Evolutionary conservation across 805 yeast species (phyloP).

Genomic region (Spathaspora boniae): DNA sequence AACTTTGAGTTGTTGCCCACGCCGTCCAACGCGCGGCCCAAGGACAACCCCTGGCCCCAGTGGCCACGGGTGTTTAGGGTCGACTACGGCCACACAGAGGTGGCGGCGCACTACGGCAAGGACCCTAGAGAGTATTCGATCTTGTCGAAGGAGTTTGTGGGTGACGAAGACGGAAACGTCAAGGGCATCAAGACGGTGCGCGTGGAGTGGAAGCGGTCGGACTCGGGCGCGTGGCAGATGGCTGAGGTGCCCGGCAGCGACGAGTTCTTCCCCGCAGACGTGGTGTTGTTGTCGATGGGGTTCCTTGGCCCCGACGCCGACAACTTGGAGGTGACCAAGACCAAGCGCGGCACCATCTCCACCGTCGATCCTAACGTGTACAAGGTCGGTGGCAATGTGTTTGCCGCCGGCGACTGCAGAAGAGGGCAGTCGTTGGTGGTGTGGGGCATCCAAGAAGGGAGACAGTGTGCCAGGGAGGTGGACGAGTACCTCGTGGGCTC

Average conservation of each 20-base stretch:
- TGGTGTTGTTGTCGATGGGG: slow-evolving; percentile 94
- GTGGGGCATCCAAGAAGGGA: slow-evolving; percentile 99
- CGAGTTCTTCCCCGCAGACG: slow-evolving; percentile 91
- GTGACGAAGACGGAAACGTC: slow-evolving; percentile 92
- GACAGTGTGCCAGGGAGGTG: slow-evolving; percentile 96
- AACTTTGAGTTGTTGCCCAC: slow-evolving; percentile 93
- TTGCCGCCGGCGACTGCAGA: slow-evolving; percentile 98
- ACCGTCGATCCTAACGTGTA: slow-evolving; percentile 62
- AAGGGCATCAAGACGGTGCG: slow-evolving; percentile 94
- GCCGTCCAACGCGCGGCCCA: slow-evolving; percentile 81
- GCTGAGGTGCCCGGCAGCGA: slow-evolving; percentile 94
- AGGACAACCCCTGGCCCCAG: slow-evolving; percentile 99
- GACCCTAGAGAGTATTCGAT: slow-evolving; percentile 98
- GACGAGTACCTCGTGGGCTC: slow-evolving; percentile 75
- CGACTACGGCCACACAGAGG: slow-evolving; percentile 97
- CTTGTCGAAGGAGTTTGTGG: slow-evolving; percentile 91
- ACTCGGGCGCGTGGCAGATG: slow-evolving; percentile 98
- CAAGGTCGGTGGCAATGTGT: slow-evolving; percentile 69
- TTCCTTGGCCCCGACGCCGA: slow-evolving; percentile 94
- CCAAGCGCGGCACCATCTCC: slow-evolving; percentile 81
- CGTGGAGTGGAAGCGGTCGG: slow-evolving; percentile 97
- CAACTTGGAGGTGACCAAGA: slow-evolving; percentile 62
- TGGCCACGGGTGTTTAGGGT: slow-evolving; percentile 98
- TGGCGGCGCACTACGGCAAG: slow-evolving; percentile 88
- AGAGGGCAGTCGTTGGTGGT: slow-evolving; percentile 97